These are phyloP conservation scores for Amanita fuliginea DNA, from an alignment of 768 basidiomycete genomes.

Conservation along the genomic window DNA sequence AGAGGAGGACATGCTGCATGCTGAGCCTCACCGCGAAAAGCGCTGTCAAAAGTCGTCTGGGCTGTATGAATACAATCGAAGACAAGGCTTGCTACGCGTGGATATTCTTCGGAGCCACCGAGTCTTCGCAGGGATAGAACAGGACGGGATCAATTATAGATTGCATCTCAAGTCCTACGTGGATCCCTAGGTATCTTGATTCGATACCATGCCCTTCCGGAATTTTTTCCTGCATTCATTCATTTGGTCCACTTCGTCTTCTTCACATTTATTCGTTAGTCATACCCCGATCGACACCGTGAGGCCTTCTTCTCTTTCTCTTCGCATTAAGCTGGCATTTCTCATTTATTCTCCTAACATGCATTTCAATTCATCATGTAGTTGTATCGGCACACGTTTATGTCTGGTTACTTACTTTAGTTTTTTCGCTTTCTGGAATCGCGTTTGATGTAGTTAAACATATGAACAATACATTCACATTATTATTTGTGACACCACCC, in stretches of 20 bases:
- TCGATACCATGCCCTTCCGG: neutral
- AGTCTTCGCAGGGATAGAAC: constrained; percentile 6
- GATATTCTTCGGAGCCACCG: constrained; percentile 6
- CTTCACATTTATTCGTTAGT: neutral
- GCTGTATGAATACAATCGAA: neutral
- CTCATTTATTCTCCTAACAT: neutral
- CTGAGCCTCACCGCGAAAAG: constrained; percentile 18
- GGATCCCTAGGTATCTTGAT: neutral
- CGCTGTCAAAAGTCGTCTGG: constrained; percentile 2
- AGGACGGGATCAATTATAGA: neutral
- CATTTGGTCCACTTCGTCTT: neutral
- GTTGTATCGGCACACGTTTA: neutral
- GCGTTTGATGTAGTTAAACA: neutral
- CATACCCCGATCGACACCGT: neutral
- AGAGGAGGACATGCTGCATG: constrained; percentile 24
- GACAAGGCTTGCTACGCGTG: constrained; percentile 4
- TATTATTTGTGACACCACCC: neutral
- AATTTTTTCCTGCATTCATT: neutral
- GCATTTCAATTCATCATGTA: constrained; percentile 1
- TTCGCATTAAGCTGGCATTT: neutral
- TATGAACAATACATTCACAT: neutral
- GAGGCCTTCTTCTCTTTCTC: neutral
- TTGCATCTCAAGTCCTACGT: constrained; percentile 1
- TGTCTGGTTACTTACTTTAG: constrained; percentile 3
- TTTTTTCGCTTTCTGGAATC: neutral